Base-by-base conservation (phyloP, 2,329 filamentous ascomycete genomes). In the Neoscytalidium dimidiatum region DNA sequence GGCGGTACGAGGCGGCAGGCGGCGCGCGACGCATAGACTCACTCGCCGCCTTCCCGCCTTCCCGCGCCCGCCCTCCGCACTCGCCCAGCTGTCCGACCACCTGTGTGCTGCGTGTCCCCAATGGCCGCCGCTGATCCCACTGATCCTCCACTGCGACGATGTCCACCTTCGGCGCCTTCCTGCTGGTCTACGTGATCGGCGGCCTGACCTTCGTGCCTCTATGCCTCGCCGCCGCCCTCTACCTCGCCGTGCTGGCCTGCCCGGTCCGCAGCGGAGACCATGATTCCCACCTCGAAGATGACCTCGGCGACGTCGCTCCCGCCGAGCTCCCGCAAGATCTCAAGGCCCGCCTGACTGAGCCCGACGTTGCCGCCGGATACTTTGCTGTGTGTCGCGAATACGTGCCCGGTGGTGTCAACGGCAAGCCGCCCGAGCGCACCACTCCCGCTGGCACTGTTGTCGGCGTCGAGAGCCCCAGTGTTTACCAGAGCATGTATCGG, bases 401-500 rank as follows among this genome's bases (percentile, higher is more conserved):
- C 79, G 91, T 92, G 0, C 92, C 94, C 46, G 92, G 93, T 74
- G 94, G 93, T 46, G 90, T 96, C 77, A 96, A 96, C 81, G 92
- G 92, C 66, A 96, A 94, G 79, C 93, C 94, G 5, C 93, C 94
- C 66, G 94, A 97, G 79, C 87, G 92, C 66, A 87, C 89, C 33
- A 94, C 92, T 0, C 92, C 93, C 5, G 86, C 92, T 13, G 92
- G 92, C 19, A 88, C 90, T 64, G 90, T 91, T 17, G 88, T 95
- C 49, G 87, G 90, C 35, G 83, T 90, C 46, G 90, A 93, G 64
- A 96, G 92, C 73, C 93, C 91, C 64, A 97, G 94, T 76, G 94
- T 99, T 41, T 98, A 98, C 78, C 95, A 98, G 84, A 91, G 91
- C 76, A 97, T 99, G 92, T 99, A 99, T 79, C 85, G 93, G 75